phyloP scores from a whole-genome alignment of 2,329 filamentous ascomycete genomes.

The Hirsutella thompsonii region DNA sequence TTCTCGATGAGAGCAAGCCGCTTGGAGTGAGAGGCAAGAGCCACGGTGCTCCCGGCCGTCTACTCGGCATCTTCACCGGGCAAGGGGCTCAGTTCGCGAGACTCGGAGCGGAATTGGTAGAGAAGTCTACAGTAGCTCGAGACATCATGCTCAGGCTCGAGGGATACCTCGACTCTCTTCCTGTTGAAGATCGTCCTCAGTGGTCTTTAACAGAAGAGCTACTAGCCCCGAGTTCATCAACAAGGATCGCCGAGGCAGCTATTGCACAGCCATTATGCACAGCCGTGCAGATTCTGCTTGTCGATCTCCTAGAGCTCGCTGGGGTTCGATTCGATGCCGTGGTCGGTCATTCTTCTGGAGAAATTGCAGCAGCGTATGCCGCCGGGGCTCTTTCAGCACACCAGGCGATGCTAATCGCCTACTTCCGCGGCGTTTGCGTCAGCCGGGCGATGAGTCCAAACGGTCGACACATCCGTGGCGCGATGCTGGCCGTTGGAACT shows the following conservation, averaged over 20 bases:
- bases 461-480: neutral
- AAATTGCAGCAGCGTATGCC: constrained; percentile 27
- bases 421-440: constrained; percentile 1
- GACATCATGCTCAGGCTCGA: neutral
- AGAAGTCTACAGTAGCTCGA: neutral
- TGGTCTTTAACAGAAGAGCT: constrained; percentile 1
- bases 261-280: constrained; percentile 19
- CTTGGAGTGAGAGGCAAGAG: too few species aligned
- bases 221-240: neutral
- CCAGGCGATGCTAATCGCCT: constrained; percentile 2
- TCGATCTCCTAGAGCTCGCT: constrained; percentile 18
- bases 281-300: constrained; percentile 24
- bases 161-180: neutral
- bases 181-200: neutral
- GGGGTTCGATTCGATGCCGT: constrained; percentile 16
- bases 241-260: neutral
- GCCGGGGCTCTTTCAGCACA: constrained; percentile 10
- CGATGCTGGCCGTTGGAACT: constrained; percentile 11
- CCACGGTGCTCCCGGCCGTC: too few species aligned
- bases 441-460: neutral
- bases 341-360: constrained; percentile 26
- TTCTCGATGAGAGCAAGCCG: neutral
- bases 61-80: constrained; percentile 18
- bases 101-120: constrained; percentile 17
- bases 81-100: constrained; percentile 19